Evolutionary conservation across 208 protist species (phyloP).

Genomic region (Willaertia magna): DNA sequence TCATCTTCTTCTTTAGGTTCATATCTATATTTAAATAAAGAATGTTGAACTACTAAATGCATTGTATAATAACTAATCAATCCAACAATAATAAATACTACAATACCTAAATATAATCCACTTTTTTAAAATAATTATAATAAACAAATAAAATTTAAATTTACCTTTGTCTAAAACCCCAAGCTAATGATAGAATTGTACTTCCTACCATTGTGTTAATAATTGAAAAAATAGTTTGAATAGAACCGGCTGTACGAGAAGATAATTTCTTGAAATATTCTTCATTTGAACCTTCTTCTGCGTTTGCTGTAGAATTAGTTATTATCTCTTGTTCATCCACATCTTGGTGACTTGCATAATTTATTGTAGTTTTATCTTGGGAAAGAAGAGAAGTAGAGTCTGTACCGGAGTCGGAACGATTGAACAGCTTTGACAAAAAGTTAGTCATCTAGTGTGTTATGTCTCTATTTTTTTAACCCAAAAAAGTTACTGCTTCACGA

Average conservation of each 20-base stretch:
- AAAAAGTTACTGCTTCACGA: too few relatives aligned
- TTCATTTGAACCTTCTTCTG: too few relatives aligned
- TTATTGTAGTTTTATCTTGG: too few relatives aligned
- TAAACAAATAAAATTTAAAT: not conserved
- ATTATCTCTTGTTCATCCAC: too few relatives aligned
- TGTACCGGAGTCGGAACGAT: too few relatives aligned
- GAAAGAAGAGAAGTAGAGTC: too few relatives aligned
- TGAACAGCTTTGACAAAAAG: too few relatives aligned
- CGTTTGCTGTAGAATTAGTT: too few relatives aligned
- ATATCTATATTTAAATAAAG: not conserved
- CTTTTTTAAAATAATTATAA: not conserved
- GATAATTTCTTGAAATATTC: too few relatives aligned
- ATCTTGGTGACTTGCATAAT: too few relatives aligned
- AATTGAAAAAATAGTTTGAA: not conserved
- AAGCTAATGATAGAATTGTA: not conserved
- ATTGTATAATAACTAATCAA: constrained; percentile 1
- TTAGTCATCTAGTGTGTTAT: too few relatives aligned
- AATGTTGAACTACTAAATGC: not conserved
- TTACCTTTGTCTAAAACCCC: not conserved
- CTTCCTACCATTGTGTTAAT: not conserved
- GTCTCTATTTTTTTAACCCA: too few relatives aligned
- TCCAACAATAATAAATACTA: not conserved
- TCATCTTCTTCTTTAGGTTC: not conserved
- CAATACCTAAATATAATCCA: not conserved
- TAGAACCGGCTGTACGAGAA: not conserved